Base-by-base conservation (phyloP, 2,329 filamentous ascomycete genomes). In the Trichoderma sp. region DNA sequence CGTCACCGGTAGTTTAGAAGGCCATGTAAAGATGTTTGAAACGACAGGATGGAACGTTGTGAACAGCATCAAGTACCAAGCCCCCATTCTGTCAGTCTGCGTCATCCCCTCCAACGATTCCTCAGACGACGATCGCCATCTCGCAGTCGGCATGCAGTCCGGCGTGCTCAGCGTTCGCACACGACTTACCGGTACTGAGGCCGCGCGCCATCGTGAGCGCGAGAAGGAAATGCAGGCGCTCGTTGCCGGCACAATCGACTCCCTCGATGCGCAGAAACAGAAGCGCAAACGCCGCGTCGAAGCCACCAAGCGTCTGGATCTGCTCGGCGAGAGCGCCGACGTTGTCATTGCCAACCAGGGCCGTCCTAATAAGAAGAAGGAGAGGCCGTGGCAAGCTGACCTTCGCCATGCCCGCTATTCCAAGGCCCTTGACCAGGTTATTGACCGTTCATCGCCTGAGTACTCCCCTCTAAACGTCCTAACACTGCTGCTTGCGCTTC, bases 1-100 rank as follows among this genome's bases (percentile, higher is more conserved):
- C 68, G 87, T 99, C 66, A 94, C 91, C 72, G 96, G 94, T 79
- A 94, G 91, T 24, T 85, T 99, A 56, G 96, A 99, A 79, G 96
- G 96, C 11, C 96, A 98, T 80, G 90, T 98, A 82, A 99, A 99
- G 82, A 89, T 99, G 49, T 98, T 97, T 75, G 95, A 98, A 81
- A 97, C 94, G 1, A 90, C 90, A 0, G 90, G 89, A 61, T 99
- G 96, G 96, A 97, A 97, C 77, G 92, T 98, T 8, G 94, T 98
- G n/a, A 91, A 93, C 49, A 95, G 93, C 63, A 89, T 91, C 70
- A 99, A 98, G 81, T 99, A 98, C 80, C 90, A 93, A 5, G 92
- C 93, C 1, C 96, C 96, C 1, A 91, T 99, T 69, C 87, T 99
- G 14, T 92, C 93, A 11, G 86, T 98, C 69, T 88, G 87, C 70